Percentiles rank a stretch among this genome's conserved stretches.
Evolutionary conservation across 2,329 filamentous ascomycete species (phyloP).

Genomic region (Daldinia sp.): DNA sequence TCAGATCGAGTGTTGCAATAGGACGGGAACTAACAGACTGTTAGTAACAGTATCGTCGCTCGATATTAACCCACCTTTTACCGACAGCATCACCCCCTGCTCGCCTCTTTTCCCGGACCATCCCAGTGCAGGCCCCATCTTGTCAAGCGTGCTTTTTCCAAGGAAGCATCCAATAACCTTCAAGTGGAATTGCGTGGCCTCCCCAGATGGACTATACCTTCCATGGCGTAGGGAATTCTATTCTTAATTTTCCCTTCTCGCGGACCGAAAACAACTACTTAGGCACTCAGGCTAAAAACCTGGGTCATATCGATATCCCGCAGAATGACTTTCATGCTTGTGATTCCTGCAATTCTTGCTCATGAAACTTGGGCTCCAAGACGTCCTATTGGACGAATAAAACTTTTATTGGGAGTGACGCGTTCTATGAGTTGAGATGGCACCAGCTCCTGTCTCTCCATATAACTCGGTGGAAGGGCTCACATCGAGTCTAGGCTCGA

Average conservation of each 20-base stretch:
- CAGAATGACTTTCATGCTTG: conserved; percentile 19
- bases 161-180: conserved; percentile 17
- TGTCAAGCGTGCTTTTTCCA: conserved; percentile 6
- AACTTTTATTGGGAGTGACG: conserved; percentile 22
- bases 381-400: conserved; percentile 11
- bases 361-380: conserved; percentile 11
- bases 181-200: conserved; percentile 27
- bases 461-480: conserved; percentile 26
- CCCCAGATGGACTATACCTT: conserved; percentile 8
- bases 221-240: conserved; percentile 8
- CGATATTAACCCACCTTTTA: conserved; percentile 40
- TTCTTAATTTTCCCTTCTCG: conserved; percentile 12
- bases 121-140: conserved; percentile 27
- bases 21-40: conserved; percentile 35
- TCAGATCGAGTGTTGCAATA: conserved; percentile 35
- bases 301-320: conserved; percentile 19
- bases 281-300: conserved; percentile 34
- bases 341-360: too few species aligned
- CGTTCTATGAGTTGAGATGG: conserved; percentile 31
- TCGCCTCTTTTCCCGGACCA: conserved; percentile 33
- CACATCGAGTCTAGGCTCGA: conserved; percentile 9
- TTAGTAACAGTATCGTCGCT: conserved; percentile 32
- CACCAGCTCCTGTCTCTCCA: conserved; percentile 14
- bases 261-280: conserved; percentile 29
- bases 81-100: conserved; percentile 33